phyloP scores from a whole-genome alignment of 1,284 basidiomycete species.

The Hemileia vastatrix region DNA sequence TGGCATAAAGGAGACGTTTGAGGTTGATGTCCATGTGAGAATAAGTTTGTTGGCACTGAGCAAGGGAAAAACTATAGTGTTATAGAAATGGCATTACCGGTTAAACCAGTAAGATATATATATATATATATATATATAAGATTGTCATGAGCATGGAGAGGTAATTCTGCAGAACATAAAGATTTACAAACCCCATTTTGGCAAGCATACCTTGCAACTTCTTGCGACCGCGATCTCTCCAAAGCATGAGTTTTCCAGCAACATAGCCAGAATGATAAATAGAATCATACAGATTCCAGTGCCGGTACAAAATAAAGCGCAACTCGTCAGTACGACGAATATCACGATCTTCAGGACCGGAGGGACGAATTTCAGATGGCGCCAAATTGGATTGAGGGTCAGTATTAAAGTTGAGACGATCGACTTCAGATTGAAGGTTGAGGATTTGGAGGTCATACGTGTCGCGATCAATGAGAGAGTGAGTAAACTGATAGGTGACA shows the following conservation, averaged over 20 bases:
- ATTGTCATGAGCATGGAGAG: constrained; percentile 20
- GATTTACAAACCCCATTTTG: constrained; percentile 94
- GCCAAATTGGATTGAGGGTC: constrained; percentile 25
- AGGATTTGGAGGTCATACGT: constrained; percentile 71
- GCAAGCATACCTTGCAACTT: constrained; percentile 81
- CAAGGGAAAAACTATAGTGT: constrained; percentile 66
- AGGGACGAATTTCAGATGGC: constrained; percentile 48
- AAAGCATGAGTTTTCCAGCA: constrained; percentile 85
- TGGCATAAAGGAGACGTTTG: constrained; percentile 67
- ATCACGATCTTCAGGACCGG: constrained; percentile 59
- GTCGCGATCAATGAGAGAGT: constrained; percentile 73
- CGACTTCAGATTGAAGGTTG: constrained; percentile 77
- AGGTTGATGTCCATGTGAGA: constrained; percentile 93
- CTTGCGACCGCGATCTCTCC: constrained; percentile 86
- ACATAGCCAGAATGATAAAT: constrained; percentile 98
- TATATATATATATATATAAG: neutral
- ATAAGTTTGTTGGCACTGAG: constrained; percentile 85
- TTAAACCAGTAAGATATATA: neutral
- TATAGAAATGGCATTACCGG: neutral
- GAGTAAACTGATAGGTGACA: constrained; percentile 82
- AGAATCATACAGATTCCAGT: constrained; percentile 94
- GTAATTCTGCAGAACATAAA: neutral
- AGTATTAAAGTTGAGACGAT: constrained; percentile 57
- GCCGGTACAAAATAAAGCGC: constrained; percentile 86
- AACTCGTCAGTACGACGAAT: constrained; percentile 74